These are phyloP conservation scores for Neurospora sp. DNA, from an alignment of 495 filamentous ascomycete species.

Conservation along the genomic window DNA sequence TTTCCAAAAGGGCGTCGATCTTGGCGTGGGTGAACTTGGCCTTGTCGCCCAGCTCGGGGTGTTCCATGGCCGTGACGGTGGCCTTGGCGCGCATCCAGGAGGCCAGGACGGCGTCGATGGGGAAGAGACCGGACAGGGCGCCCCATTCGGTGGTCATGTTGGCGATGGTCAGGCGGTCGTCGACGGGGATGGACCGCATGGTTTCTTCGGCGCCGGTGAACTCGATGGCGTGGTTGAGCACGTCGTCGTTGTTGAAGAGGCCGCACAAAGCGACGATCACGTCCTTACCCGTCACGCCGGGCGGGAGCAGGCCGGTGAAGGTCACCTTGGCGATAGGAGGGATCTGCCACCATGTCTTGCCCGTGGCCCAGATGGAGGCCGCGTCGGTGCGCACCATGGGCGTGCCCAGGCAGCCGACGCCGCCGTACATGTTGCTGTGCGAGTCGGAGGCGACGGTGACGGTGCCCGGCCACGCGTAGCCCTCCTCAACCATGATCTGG, in stretches of 20 bases:
- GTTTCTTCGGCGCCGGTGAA: slow-evolving; percentile 76
- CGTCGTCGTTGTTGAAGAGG: slow-evolving; percentile 80
- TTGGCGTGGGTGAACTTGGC: slow-evolving; percentile 51
- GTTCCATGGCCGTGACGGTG: slow-evolving; percentile 47
- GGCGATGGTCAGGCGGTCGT: slow-evolving; percentile 71
- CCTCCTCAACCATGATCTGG: slow-evolving; percentile 32
- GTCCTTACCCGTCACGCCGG: slow-evolving; percentile 88
- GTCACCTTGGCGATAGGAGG: slow-evolving; percentile 76
- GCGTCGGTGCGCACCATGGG: slow-evolving; percentile 83
- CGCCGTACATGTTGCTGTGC: slow-evolving; percentile 90
- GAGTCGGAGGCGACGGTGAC: slow-evolving; percentile 73
- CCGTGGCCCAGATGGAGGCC: slow-evolving; percentile 78
- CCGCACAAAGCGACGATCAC: slow-evolving; percentile 86
- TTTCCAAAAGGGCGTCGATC: slow-evolving; percentile 61
- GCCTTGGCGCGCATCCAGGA: slow-evolving; percentile 74
- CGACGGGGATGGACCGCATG: slow-evolving; percentile 61
- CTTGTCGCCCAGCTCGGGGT: slow-evolving; percentile 27
- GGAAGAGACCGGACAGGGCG: slow-evolving; percentile 66
- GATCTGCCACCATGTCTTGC: slow-evolving; percentile 80
- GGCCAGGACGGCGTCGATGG: slow-evolving; percentile 63
- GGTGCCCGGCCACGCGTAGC: slow-evolving; percentile 65
- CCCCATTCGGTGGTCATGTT: slow-evolving; percentile 99
- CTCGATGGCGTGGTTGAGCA: slow-evolving; percentile 88
- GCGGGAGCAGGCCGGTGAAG: slow-evolving; percentile 62
- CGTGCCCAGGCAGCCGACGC: slow-evolving; percentile 62